Conservation (phyloP, 2,329 filamentous ascomycete genomes). For the Aspergillus transmontanensis region DNA sequence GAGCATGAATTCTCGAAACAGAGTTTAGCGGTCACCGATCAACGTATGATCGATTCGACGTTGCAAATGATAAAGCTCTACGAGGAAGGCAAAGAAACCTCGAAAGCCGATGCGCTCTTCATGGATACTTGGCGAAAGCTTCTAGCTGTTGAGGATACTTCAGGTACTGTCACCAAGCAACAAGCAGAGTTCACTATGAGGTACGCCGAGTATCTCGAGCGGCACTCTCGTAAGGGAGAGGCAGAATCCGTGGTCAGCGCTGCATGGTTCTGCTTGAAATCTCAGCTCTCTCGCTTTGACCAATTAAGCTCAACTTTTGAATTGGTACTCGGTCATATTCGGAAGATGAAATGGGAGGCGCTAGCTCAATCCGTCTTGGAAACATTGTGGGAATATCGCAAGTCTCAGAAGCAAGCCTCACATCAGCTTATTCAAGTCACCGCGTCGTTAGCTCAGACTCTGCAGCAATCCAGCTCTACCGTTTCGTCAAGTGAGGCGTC, state of each 20-base stretch:
- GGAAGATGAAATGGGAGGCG: not conserved
- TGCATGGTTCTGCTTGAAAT: slow-evolving; percentile 1
- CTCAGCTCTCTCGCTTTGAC: not conserved
- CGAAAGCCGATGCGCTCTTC: slow-evolving; percentile 1
- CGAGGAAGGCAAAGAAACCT: not conserved
- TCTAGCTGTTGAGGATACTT: not conserved
- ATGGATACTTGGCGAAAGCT: slow-evolving; percentile 2
- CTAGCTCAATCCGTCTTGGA: slow-evolving; percentile 1
- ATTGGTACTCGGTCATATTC: not conserved
- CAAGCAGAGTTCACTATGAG: not conserved
- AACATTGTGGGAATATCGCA: not conserved
- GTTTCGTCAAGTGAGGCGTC: not conserved
- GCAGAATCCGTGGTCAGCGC: not conserved
- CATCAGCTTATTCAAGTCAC: not conserved
- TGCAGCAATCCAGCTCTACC: not conserved
- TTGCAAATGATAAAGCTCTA: not conserved
- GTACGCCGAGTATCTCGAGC: not conserved
- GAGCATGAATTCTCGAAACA: slow-evolving; percentile 2
- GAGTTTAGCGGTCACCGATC: not conserved
- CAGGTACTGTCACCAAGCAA: not conserved
- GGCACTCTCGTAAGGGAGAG: not conserved
- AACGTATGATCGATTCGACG: slow-evolving; percentile 2
- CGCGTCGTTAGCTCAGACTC: not conserved
- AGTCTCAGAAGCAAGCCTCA: not conserved
- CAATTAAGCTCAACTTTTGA: slow-evolving; percentile 3